Percentiles rank a stretch among this genome's conserved stretches.
Conservation (phyloP, 441 rosid genomes). For the Arabidopsis lyrata region DNA sequence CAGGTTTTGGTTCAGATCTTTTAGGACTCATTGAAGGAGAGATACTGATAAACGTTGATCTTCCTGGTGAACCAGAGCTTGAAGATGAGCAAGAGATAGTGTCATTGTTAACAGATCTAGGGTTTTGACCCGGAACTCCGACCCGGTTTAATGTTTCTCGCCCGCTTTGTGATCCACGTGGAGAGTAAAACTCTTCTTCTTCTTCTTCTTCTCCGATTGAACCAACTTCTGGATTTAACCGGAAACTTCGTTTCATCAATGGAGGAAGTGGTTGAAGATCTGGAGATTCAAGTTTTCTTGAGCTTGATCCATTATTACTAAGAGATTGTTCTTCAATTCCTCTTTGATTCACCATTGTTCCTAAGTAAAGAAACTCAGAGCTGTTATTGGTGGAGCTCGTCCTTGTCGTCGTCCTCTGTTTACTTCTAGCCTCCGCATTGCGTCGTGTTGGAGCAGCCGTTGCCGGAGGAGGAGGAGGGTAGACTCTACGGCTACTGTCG, state of each 20-base stretch:
- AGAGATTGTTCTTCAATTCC: conserved; percentile 57
- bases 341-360: conserved; percentile 77
- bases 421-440: conserved; percentile 47
- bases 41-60: conserved; percentile 76
- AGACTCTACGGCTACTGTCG: conserved; percentile 50
- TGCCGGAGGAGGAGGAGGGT: conserved; percentile 27
- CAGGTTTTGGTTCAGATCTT: conserved; percentile 63
- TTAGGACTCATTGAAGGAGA: conserved; percentile 81
- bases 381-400: conserved; percentile 49
- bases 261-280: conserved; percentile 95
- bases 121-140: conserved; percentile 52
- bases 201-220: conserved; percentile 65
- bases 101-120: conserved; percentile 54
- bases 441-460: conserved; percentile 45
- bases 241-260: conserved; percentile 51
- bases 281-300: conserved; percentile 82
- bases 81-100: conserved; percentile 72
- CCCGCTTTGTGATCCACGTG: conserved; percentile 75
- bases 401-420: conserved; percentile 44
- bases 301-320: conserved; percentile 50
- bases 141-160: conserved; percentile 58
- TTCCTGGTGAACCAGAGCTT: conserved; percentile 71
- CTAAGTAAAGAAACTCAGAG: conserved; percentile 49
- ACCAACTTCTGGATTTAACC: conserved; percentile 48
- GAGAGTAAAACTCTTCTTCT: conserved; percentile 89